These are phyloP conservation scores for Coemansia sp. DNA, from an alignment of 192 early-diverging fungal genomes.

Conservation along the genomic window DNA sequence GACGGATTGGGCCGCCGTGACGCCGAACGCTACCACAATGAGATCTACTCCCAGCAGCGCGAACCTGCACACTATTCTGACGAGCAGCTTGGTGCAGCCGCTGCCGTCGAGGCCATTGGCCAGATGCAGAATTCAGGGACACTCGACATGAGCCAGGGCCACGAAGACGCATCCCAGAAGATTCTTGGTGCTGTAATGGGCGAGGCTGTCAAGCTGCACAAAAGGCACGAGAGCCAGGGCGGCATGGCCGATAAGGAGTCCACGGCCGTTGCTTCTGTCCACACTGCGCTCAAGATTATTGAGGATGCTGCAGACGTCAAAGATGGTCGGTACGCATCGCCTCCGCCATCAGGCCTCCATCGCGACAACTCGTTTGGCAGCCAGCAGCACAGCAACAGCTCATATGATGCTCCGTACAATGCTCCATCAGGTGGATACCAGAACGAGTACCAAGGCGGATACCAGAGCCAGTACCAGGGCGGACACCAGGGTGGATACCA, in stretches of 20 bases:
- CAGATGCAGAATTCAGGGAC: conserved; percentile 20
- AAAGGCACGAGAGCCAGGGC: conserved; percentile 12
- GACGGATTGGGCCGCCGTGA: conserved; percentile 19
- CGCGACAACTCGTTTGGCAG: neutral
- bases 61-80: conserved; percentile 7
- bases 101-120: conserved; percentile 32
- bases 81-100: conserved; percentile 49
- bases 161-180: conserved; percentile 38
- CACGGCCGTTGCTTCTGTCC: conserved; percentile 34
- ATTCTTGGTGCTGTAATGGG: conserved; percentile 39
- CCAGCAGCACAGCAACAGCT: neutral
- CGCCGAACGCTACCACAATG: conserved; percentile 17
- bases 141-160: neutral
- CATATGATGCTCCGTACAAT: neutral
- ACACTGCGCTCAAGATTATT: conserved; percentile 40
- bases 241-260: conserved; percentile 37
- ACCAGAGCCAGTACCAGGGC: neutral
- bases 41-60: conserved; percentile 24
- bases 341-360: neutral
- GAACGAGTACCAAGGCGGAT: conserved; percentile 3
- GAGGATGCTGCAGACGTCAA: conserved; percentile 21
- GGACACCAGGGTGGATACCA: neutral
- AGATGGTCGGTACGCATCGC: neutral
- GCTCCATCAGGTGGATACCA: neutral
- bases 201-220: conserved; percentile 32